phyloP scores from a whole-genome alignment of 805 yeast genomes.

The Candida manassasensis region DNA sequence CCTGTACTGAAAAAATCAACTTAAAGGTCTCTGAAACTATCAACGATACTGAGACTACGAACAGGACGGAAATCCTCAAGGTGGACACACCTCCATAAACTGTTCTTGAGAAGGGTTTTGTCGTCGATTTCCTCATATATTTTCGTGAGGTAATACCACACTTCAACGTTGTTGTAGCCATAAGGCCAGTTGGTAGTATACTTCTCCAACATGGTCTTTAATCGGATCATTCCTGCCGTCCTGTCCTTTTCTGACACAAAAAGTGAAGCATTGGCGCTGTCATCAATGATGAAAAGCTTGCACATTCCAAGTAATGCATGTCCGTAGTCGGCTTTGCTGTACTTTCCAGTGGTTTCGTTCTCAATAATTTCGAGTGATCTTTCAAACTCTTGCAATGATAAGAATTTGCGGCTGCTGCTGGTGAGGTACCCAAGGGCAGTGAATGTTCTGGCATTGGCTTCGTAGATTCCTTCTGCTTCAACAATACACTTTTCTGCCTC shows the following conservation, averaged over 20 bases:
- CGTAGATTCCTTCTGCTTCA: slow-evolving; percentile 57
- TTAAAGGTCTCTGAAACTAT: slow-evolving; percentile 7
- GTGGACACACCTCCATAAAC: slow-evolving; percentile 61
- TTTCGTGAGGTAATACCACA: slow-evolving; percentile 64
- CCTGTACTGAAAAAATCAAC: neutral
- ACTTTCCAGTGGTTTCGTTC: slow-evolving; percentile 20
- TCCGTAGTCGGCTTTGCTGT: slow-evolving; percentile 35
- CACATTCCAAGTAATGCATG: slow-evolving; percentile 54
- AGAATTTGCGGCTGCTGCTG: slow-evolving; percentile 36
- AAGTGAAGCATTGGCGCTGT: slow-evolving; percentile 23
- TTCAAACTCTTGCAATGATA: slow-evolving; percentile 64
- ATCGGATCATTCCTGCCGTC: slow-evolving; percentile 56
- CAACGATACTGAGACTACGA: slow-evolving; percentile 31
- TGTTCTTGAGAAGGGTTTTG: slow-evolving; percentile 38
- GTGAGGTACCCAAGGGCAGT: slow-evolving; percentile 47
- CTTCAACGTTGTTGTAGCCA: slow-evolving; percentile 46
- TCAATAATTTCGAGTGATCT: slow-evolving; percentile 46
- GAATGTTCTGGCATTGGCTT: slow-evolving; percentile 45
- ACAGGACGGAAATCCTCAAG: slow-evolving; percentile 61
- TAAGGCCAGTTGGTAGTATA: slow-evolving; percentile 34
- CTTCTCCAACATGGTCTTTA: slow-evolving; percentile 43
- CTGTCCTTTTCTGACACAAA: slow-evolving; percentile 55
- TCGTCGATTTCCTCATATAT: slow-evolving; percentile 60
- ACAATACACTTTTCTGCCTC: slow-evolving; percentile 70
- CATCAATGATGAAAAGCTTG: slow-evolving; percentile 43